phyloP scores from a whole-genome alignment of 768 basidiomycete species.

The Rhizopogon vinicolor region DNA sequence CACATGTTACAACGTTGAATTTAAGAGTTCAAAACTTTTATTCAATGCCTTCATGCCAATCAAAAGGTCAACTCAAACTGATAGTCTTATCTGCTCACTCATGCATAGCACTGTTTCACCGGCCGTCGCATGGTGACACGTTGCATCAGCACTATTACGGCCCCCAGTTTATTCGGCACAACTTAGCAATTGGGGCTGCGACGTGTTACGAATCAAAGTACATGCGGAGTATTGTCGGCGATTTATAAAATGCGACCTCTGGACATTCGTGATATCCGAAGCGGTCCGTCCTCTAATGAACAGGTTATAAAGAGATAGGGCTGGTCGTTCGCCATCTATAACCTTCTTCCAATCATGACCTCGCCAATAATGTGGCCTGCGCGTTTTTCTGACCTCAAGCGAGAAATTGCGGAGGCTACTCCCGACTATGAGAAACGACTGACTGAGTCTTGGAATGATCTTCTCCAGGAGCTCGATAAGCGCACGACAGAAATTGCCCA shows the following conservation, averaged over 20 bases:
- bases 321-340: background rate
- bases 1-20: no score
- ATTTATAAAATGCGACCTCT: background rate
- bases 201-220: no score
- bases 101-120: background rate
- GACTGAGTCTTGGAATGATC: conserved; percentile 53
- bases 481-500: conserved; percentile 40
- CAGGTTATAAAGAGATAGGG: conserved; percentile 8
- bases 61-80: no score
- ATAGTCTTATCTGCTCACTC: background rate
- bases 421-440: conserved; percentile 47
- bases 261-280: conserved; percentile 2
- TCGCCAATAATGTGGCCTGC: conserved; percentile 16
- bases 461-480: conserved; percentile 46
- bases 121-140: background rate
- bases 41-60: no score
- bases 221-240: background rate
- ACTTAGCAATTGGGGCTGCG: no score
- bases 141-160: background rate
- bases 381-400: conserved; percentile 56
- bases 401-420: conserved; percentile 46
- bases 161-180: background rate
- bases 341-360: background rate
- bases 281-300: background rate
- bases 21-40: no score